Evolutionary conservation across 352 stramenopile species (phyloP).

Genomic region (Globisporangium nodosum): DNA sequence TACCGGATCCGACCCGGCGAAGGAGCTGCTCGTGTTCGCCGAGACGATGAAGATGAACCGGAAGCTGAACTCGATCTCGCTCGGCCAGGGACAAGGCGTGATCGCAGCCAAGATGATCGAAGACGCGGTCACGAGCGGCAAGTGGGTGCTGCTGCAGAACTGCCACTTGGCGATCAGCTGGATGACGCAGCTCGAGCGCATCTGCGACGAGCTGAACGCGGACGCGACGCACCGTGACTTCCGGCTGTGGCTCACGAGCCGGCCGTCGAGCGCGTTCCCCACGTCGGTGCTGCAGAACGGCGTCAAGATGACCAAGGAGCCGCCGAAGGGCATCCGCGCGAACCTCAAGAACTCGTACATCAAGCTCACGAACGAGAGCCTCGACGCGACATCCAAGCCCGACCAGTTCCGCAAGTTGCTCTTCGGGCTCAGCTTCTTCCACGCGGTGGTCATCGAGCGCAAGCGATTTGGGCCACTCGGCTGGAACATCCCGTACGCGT

Average conservation of each 20-base stretch:
- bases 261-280: constrained; percentile 53
- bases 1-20: constrained; percentile 84
- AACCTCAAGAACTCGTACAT: constrained; percentile 90
- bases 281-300: constrained; percentile 89
- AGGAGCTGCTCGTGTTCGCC: constrained; percentile 85
- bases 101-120: constrained; percentile 88
- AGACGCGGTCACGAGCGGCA: constrained; percentile 77
- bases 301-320: constrained; percentile 94
- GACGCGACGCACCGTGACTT: constrained; percentile 91
- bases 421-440: constrained; percentile 42
- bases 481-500: constrained; percentile 91
- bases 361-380: constrained; percentile 82
- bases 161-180: constrained; percentile 91
- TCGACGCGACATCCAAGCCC: constrained; percentile 14
- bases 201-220: constrained; percentile 85
- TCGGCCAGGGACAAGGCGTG: constrained; percentile 86
- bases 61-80: constrained; percentile 85
- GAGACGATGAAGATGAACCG: constrained; percentile 79
- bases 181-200: constrained; percentile 89
- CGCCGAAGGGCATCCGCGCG: constrained; percentile 83
- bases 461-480: constrained; percentile 83
- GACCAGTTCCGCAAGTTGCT: constrained; percentile 62
- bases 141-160: constrained; percentile 92
- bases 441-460: constrained; percentile 77
- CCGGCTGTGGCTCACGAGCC: constrained; percentile 89